These are phyloP conservation scores for Coemansia sp. DNA, from an alignment of 192 early-diverging fungal species.

Conservation along the genomic window DNA sequence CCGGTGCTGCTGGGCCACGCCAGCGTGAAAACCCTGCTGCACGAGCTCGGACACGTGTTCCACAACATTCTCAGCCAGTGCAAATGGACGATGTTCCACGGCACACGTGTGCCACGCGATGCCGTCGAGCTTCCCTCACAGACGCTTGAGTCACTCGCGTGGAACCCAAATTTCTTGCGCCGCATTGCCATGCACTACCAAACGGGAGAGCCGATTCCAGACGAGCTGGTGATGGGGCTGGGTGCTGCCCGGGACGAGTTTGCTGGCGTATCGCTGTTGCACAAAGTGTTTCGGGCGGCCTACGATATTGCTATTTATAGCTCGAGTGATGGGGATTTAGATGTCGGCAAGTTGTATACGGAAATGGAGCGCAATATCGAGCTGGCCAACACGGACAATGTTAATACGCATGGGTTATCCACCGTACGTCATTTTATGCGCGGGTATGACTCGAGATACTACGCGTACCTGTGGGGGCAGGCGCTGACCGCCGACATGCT, in stretches of 20 bases:
- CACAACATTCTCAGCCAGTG: conserved; percentile 58
- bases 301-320: conserved; percentile 66
- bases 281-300: conserved; percentile 62
- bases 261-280: conserved; percentile 57
- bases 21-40: conserved; percentile 70
- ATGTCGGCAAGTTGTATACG: conserved; percentile 24
- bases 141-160: conserved; percentile 74
- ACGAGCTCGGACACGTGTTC: conserved; percentile 66
- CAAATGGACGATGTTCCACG: conserved; percentile 61
- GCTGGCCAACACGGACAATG: conserved; percentile 16
- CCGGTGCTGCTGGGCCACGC: conserved; percentile 63
- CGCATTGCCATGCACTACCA: conserved; percentile 58
- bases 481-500: conserved; percentile 75
- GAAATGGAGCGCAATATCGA: conserved; percentile 15
- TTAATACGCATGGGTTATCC: conserved; percentile 25
- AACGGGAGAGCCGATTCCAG: conserved; percentile 57
- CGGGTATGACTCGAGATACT: conserved; percentile 66
- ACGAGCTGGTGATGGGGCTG: conserved; percentile 56
- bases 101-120: conserved; percentile 63
- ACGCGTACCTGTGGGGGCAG: conserved; percentile 69
- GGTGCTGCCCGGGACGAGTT: conserved; percentile 59
- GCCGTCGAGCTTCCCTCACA: conserved; percentile 76
- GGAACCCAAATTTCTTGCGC: conserved; percentile 47
- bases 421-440: conserved; percentile 58
- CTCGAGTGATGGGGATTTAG: conserved; percentile 4